A percentile compares a stretch with the other conserved stretches of the same genome.
These are phyloP conservation scores for Taphrina communis DNA, from an alignment of 1,139 yeast genomes.

Conservation along the genomic window DNA sequence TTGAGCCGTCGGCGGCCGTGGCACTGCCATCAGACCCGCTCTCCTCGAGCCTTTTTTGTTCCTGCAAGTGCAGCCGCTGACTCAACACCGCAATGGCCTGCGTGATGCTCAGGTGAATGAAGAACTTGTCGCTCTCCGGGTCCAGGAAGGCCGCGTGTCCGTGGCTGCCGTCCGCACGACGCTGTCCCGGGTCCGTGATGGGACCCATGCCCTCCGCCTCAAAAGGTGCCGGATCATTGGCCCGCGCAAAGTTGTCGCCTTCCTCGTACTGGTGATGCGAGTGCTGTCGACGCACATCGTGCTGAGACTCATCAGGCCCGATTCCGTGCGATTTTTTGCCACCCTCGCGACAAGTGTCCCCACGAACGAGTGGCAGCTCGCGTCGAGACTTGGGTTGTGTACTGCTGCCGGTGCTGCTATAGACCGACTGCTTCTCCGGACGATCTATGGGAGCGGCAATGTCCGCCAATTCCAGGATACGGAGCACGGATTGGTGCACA, in stretches of 20 bases:
- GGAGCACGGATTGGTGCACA: slow-evolving; percentile 23
- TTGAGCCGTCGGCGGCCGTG: slow-evolving; percentile 2
- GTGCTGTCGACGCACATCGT: not conserved
- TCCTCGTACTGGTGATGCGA: slow-evolving; percentile 2
- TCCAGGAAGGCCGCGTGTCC: slow-evolving; percentile 31
- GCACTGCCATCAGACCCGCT: not conserved
- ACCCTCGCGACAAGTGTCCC: slow-evolving; percentile 12
- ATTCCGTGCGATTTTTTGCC: not conserved
- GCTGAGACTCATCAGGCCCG: too few relatives aligned
- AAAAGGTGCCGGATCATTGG: slow-evolving; percentile 30
- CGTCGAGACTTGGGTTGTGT: not conserved
- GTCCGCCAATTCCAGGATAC: slow-evolving; percentile 32
- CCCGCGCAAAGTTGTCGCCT: slow-evolving; percentile 24
- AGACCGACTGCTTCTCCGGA: slow-evolving; percentile 19
- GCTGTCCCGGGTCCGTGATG: slow-evolving; percentile 14
- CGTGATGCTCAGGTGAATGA: slow-evolving; percentile 33
- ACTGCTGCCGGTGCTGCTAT: not conserved
- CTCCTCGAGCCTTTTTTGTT: slow-evolving; percentile 10
- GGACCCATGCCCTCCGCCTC: slow-evolving; percentile 33
- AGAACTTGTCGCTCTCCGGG: slow-evolving; percentile 19
- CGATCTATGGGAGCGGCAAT: slow-evolving; percentile 33
- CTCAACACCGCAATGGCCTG: slow-evolving; percentile 22
- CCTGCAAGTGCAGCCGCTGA: slow-evolving; percentile 13
- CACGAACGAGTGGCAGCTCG: slow-evolving; percentile 27
- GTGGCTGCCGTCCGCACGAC: not conserved